Conservation (phyloP, 202 grass and related monocot species). For the Panicum virgatum region DNA sequence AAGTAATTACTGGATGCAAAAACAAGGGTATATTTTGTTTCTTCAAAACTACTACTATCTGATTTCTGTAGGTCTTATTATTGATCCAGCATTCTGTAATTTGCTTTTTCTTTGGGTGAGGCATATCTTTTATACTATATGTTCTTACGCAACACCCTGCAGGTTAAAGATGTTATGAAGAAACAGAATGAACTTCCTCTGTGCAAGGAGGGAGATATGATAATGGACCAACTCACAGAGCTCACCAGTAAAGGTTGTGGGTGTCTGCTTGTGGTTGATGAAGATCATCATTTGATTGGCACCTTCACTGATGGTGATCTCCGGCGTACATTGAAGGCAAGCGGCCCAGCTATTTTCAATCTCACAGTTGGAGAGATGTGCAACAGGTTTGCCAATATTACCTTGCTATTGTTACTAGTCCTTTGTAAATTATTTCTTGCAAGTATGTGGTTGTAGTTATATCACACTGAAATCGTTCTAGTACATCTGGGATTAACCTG, state of each 20-base stretch:
- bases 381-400: conserved; percentile 67
- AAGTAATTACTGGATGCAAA: conserved; percentile 10
- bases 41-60: not conserved
- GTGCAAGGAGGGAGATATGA: conserved; percentile 94
- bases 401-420: not conserved
- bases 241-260: conserved; percentile 97
- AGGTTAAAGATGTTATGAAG: conserved; percentile 99
- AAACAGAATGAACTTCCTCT: conserved; percentile 92
- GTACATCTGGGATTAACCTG: not conserved
- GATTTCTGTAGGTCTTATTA: not conserved
- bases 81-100: not conserved
- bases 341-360: conserved; percentile 76
- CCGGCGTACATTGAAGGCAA: conserved; percentile 82
- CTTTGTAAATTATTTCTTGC: not conserved
- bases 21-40: not conserved
- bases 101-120: not conserved
- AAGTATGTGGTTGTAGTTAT: not conserved
- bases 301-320: conserved; percentile 98
- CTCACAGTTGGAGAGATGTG: conserved; percentile 98
- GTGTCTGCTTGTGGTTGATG: conserved; percentile 95
- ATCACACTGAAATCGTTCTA: not conserved
- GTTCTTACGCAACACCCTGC: conserved; percentile 24
- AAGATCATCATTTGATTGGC: conserved; percentile 74
- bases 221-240: conserved; percentile 97
- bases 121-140: conserved; percentile 8